Evolutionary conservation across 2,329 filamentous ascomycete genomes (phyloP).

Genomic region (Iodosphaeria phyllophila): DNA sequence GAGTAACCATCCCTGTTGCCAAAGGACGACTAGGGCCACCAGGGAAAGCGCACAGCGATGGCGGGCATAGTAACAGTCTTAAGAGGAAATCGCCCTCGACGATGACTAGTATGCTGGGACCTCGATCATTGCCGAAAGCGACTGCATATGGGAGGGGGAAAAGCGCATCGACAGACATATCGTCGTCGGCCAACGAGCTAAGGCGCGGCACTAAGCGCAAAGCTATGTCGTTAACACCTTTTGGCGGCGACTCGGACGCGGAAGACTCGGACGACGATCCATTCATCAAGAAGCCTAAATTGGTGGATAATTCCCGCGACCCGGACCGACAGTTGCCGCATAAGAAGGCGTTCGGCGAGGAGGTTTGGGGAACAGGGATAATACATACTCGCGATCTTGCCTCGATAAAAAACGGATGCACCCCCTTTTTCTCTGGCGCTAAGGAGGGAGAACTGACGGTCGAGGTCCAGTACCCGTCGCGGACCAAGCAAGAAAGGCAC

Average conservation of each 20-base stretch:
- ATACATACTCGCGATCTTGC: constrained; percentile 41
- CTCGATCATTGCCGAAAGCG: constrained; percentile 2
- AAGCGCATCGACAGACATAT: constrained; percentile 20
- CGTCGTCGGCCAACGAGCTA: constrained; percentile 12
- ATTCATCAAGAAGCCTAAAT: constrained; percentile 27
- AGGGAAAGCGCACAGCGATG: no score
- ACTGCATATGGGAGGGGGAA: no score
- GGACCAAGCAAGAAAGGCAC: constrained; percentile 48
- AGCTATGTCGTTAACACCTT: constrained; percentile 21
- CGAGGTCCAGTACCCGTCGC: constrained; percentile 70
- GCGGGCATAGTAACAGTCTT: no score
- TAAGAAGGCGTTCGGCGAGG: constrained; percentile 24
- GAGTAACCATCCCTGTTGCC: no score
- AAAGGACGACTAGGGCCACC: no score
- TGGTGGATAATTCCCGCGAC: constrained; percentile 25
- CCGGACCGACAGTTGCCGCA: constrained; percentile 26
- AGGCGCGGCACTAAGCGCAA: constrained; percentile 27
- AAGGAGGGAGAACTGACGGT: constrained; percentile 37
- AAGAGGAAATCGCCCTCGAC: no score
- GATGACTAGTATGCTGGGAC: no score
- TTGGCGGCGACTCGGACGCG: constrained; percentile 28
- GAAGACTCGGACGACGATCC: constrained; percentile 32
- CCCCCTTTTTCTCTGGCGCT: constrained; percentile 28
- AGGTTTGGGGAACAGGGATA: constrained; percentile 23
- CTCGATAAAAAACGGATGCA: constrained; percentile 28